Conservation (phyloP, 1,139 yeast species). For the Zhuliangozyma blackwelliae region DNA sequence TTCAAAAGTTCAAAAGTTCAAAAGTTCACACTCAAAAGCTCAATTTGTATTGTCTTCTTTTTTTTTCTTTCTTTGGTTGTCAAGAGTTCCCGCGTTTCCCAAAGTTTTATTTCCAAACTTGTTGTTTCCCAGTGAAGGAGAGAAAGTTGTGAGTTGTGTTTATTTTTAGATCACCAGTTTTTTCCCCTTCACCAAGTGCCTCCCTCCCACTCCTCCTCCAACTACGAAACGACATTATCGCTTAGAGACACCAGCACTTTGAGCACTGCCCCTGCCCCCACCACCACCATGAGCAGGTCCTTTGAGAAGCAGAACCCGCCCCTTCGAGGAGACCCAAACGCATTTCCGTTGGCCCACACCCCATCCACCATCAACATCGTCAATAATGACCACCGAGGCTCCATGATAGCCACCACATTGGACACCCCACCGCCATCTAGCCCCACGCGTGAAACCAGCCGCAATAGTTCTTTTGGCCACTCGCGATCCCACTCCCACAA, state of each 20-base stretch:
- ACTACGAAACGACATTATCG: not conserved
- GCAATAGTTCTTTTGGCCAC: constrained; percentile 3
- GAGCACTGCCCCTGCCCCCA: too few species aligned
- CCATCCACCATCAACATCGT: constrained; percentile 7
- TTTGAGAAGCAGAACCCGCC: constrained; percentile 2
- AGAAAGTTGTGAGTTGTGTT: not conserved
- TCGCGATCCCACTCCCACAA: constrained; percentile 9
- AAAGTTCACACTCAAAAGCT: not conserved
- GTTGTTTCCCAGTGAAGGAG: not conserved
- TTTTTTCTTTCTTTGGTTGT: too few species aligned
- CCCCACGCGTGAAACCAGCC: constrained; percentile 1
- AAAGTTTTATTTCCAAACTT: not conserved
- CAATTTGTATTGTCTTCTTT: too few species aligned
- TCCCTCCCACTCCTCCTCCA: not conserved
- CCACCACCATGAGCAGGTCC: constrained; percentile 3
- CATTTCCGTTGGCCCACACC: not conserved
- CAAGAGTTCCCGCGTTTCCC: not conserved
- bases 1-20: too few species aligned
- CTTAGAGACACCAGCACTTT: not conserved
- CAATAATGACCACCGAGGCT: constrained; percentile 6
- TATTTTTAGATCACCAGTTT: constrained; percentile 2
- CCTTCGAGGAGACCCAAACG: constrained; percentile 2
- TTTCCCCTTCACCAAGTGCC: not conserved
- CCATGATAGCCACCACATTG: constrained; percentile 4
- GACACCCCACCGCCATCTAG: not conserved